Evolutionary conservation across 2,329 filamentous ascomycete species (phyloP), one percentile per base, ranked within the genome.

Genomic region (Microdochium paspali): DNA sequence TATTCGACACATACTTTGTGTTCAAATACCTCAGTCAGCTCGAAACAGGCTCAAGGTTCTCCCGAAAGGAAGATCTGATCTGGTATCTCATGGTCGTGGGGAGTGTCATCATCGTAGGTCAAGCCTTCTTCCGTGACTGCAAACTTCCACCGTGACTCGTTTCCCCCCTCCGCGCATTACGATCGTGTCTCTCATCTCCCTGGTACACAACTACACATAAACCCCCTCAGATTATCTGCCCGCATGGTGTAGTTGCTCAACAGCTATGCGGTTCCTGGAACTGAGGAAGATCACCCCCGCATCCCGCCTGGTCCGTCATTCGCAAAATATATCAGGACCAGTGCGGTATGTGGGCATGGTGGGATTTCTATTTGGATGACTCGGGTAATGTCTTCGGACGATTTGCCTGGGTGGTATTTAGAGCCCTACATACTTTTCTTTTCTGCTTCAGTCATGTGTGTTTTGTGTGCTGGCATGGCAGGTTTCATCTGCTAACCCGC

Each of bases 211-310:
- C 79, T 76, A 66, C 69, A 73, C 65, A 48, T 49, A 46, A 46
- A 51, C 48, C 57, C 64, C 70, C 76, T 78, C 75, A 72, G 72
- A 74, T 21, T 82, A 86, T 86, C 84, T 88, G 84, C 84, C 84
- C 84, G 84, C 77, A 80, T 84, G 86, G 84, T 74, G 73, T 61
- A 61, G 53, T 59, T 47, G 57, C 66, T 69, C 76, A 69, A 77
- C 84, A 80, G 73, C 83, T 87, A 83, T 84, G 76, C 84, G 84
- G 84, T 88, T 88, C 84, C 84, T 88, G 83, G 72, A 86, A 82
- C 69, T 73, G 84, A 88, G 84, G 84, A 76, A 88, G 83, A 88
- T 79, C 72, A 79, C 81, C 84, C 82, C 77, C 80, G 73, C 77
- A 76, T 73, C 74, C 64, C 58, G 64, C 57, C 65, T 69, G 70